Base-by-base conservation (phyloP, 2,329 filamentous ascomycete genomes). In the Fusarium buharicum region DNA sequence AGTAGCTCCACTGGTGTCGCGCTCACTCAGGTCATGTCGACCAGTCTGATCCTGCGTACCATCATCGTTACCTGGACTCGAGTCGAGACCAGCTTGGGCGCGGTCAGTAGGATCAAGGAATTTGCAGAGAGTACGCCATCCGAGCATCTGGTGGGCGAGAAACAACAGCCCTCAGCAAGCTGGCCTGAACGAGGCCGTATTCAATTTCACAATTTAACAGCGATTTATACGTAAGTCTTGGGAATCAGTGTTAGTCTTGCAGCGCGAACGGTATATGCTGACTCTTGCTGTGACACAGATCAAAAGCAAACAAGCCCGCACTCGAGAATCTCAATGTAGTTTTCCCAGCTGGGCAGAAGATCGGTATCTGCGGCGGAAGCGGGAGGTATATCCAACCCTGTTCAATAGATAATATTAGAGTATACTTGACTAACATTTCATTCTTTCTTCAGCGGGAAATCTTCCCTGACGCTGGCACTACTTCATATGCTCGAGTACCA, bases 141-240 rank as follows among this genome's bases (percentile, higher is more conserved):
- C 6, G 30, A 33, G 30, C 6, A 33, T 4, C 30, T 33, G 14
- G 1, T 7, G 3, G 13, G 13, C 6, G 30, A 33, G 30, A 7
- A n/a, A 2, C 13, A 14, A 7, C 6, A 14, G 12, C 30, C 30
- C 4, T n/a, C 30, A n/a, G 30, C 13, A 7, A 13, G 6, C 6
- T 66, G 62, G 62, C 59, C 63, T 1, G 18, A 34, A 11, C 36
- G 17, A 4, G 56, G 51, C 14, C 8, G 31, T 2, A 55, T 64
- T 6, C 40, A 52, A 10, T n/a, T 63, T 1, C 50, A 37, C 4
- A 4, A n/a, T 5, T 44, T 65, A 4, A 60, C 55, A 3, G 62
- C 47, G 3, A 39, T 34, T 6, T 65, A 63, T 14, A 36, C 39
- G 62, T 63, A 6, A 40, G 62, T 40, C 27, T 11, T 28, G 10